Percentiles rank a stretch among this genome's conserved stretches.
Conservation (phyloP, 768 basidiomycete genomes). For the Russula earlei region DNA sequence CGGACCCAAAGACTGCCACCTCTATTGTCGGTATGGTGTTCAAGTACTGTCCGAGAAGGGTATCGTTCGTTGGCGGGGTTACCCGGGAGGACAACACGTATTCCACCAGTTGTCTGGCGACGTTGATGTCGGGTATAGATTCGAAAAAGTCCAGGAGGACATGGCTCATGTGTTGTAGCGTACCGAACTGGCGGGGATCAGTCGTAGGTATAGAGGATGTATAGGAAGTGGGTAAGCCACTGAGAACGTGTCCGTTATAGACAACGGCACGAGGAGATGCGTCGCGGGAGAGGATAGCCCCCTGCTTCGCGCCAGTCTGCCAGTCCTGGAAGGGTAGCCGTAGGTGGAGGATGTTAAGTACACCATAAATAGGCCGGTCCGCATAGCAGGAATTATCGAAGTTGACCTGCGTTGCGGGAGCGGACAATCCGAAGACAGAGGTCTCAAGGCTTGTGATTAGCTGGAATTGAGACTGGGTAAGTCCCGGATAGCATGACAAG, state of each 20-base stretch:
- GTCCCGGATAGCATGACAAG: slow-evolving; percentile 49
- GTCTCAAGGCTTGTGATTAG: slow-evolving; percentile 41
- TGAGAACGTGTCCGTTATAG: slow-evolving; percentile 43
- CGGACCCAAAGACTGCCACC: slow-evolving; percentile 54
- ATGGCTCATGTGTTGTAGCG: slow-evolving; percentile 43
- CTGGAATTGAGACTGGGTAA: slow-evolving; percentile 32
- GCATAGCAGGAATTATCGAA: slow-evolving; percentile 47
- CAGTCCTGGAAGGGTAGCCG: slow-evolving; percentile 48
- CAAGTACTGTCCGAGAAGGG: slow-evolving; percentile 34
- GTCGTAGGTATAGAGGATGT: slow-evolving; percentile 28
- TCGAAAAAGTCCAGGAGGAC: slow-evolving; percentile 48
- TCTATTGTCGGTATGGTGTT: slow-evolving; percentile 44
- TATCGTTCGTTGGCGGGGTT: slow-evolving; percentile 34
- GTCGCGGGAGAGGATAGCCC: slow-evolving; percentile 37
- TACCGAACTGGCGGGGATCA: slow-evolving; percentile 48
- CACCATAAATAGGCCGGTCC: slow-evolving; percentile 52
- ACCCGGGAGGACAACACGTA: slow-evolving; percentile 36
- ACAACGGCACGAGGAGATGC: slow-evolving; percentile 40
- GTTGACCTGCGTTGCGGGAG: slow-evolving; percentile 24
- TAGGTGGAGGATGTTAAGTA: slow-evolving; percentile 46
- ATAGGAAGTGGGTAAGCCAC: slow-evolving; percentile 35
- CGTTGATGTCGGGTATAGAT: slow-evolving; percentile 37
- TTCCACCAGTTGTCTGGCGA: slow-evolving; percentile 39
- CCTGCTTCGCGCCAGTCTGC: slow-evolving; percentile 38
- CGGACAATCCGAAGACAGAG: slow-evolving; percentile 41